phyloP scores from a whole-genome alignment of 805 yeast species.

The Wickerhamiella nectarea region DNA sequence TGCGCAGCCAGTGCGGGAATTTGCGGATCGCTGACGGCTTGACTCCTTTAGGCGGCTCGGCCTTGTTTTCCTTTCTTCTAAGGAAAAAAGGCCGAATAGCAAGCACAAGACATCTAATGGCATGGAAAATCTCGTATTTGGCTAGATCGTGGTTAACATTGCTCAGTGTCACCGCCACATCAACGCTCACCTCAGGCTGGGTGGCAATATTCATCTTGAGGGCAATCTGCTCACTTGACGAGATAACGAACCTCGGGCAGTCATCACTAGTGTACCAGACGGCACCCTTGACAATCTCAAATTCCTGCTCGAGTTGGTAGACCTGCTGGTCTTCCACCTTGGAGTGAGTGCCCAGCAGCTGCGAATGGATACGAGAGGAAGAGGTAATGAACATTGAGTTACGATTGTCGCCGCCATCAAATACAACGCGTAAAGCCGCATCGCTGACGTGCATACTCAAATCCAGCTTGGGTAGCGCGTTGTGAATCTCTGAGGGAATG shows the following conservation, averaged over 20 bases:
- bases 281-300: conserved; percentile 12
- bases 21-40: conserved; percentile 12
- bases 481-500: conserved; percentile 12
- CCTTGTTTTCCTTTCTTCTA: background rate
- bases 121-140: conserved; percentile 25
- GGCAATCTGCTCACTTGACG: conserved; percentile 17
- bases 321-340: conserved; percentile 1
- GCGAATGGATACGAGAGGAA: conserved; percentile 24
- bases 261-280: conserved; percentile 23
- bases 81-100: conserved; percentile 1
- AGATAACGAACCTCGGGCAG: conserved; percentile 21
- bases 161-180: conserved; percentile 17
- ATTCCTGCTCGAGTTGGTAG: conserved; percentile 12
- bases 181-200: conserved; percentile 23
- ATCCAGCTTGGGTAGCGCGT: conserved; percentile 16
- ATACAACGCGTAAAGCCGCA: conserved; percentile 18
- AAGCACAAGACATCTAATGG: conserved; percentile 18
- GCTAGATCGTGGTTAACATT: conserved; percentile 22
- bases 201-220: conserved; percentile 19
- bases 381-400: conserved; percentile 25
- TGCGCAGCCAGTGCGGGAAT: conserved; percentile 18
- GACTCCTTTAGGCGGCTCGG: background rate
- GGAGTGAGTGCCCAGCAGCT: conserved; percentile 9
- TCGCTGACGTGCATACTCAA: conserved; percentile 15
- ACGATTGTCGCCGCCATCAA: conserved; percentile 9